A percentile compares a stretch with the other conserved stretches of the same genome.
Conservation (phyloP, 371 early-diverging fungal genomes). For the Thermomucor indicae-seudaticae region DNA sequence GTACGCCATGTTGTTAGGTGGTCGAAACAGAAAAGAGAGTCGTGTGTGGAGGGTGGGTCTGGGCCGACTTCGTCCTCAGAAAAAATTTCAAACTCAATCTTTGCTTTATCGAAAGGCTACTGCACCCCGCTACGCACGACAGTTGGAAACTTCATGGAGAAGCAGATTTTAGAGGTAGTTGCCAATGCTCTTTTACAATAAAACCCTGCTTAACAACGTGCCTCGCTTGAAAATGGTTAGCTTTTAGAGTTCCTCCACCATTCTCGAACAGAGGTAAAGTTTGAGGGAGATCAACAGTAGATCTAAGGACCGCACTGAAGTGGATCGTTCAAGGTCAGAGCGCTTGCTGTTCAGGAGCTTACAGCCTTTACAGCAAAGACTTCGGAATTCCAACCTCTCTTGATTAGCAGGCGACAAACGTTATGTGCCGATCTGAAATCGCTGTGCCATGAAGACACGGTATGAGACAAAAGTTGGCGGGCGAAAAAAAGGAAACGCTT, state of each 20-base stretch:
- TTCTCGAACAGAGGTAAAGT: conserved; percentile 60
- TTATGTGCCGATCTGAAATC: conserved; percentile 68
- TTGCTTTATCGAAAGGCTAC: too few relatives aligned
- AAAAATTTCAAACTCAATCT: too few relatives aligned
- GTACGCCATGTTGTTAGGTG: background rate
- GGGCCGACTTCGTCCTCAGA: too few relatives aligned
- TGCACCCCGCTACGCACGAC: too few relatives aligned
- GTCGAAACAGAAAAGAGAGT: conserved; percentile 3
- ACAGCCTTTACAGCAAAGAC: conserved; percentile 66
- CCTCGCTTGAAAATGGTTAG: too few relatives aligned
- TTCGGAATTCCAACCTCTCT: conserved; percentile 57
- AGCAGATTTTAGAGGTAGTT: too few relatives aligned
- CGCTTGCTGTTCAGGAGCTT: conserved; percentile 78
- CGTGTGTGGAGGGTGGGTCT: too few relatives aligned
- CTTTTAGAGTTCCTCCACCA: conserved; percentile 62
- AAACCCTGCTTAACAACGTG: too few relatives aligned
- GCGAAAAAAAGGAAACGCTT: background rate
- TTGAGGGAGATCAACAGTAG: background rate
- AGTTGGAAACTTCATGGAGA: too few relatives aligned
- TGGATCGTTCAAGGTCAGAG: conserved; percentile 54
- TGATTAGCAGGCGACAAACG: conserved; percentile 54
- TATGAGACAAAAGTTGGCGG: conserved; percentile 27
- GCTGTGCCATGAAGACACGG: conserved; percentile 67
- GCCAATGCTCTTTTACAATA: too few relatives aligned
- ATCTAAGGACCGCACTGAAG: background rate